Conservation (phyloP, 345 rosid species). For the Linum lewisii region DNA sequence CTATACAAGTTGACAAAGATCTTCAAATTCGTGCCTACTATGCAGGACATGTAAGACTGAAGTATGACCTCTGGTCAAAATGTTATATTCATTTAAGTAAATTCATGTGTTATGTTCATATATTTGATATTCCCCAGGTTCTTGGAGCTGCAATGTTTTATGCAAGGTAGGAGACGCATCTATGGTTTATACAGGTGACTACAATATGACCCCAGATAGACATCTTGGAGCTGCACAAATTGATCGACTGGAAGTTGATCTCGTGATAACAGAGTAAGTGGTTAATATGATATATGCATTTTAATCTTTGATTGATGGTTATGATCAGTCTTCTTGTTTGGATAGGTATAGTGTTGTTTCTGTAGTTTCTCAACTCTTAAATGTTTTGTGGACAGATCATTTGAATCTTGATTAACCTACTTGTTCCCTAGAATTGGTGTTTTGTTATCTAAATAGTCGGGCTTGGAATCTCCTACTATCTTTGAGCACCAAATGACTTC, state of each 20-base stretch:
- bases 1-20: slow-evolving; percentile 77
- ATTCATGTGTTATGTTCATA: not conserved
- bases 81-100: not conserved
- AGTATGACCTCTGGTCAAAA: not conserved
- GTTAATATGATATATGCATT: slow-evolving; percentile 4
- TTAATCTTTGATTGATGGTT: not conserved
- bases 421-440: too few species aligned
- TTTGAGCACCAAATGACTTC: too few species aligned
- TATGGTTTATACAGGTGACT: slow-evolving; percentile 91
- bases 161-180: slow-evolving; percentile 86
- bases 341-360: too few species aligned
- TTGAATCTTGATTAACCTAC: too few species aligned
- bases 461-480: too few species aligned
- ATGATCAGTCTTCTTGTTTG: too few species aligned
- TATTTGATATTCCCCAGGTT: slow-evolving; percentile 38
- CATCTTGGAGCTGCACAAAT: slow-evolving; percentile 98
- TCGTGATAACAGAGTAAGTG: slow-evolving; percentile 84
- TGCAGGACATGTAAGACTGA: slow-evolving; percentile 79
- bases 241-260: slow-evolving; percentile 70
- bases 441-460: too few species aligned
- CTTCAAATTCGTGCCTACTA: slow-evolving; percentile 91
- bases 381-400: too few species aligned
- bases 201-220: slow-evolving; percentile 96
- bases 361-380: too few species aligned
- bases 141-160: slow-evolving; percentile 99